Evolutionary conservation across 148 eudicot species (phyloP), one percentile per base, ranked within the genome.

Genomic region (Dianthus caryophyllus): DNA sequence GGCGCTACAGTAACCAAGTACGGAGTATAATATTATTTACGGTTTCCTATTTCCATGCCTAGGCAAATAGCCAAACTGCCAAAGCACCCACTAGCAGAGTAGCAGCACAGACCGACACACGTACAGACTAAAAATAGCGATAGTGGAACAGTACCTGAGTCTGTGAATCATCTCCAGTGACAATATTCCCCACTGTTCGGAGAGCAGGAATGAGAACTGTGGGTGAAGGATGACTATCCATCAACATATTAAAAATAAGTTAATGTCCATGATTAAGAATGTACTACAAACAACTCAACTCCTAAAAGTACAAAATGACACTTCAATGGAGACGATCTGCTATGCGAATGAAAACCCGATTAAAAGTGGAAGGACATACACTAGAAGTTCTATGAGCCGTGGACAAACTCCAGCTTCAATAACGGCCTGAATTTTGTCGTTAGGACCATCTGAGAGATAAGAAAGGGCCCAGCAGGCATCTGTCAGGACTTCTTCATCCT

Each of bases 381-480:
- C 70, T 51, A 92, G 84, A 67, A 92, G 90, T 84, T 87, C 85
- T 75, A 92, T 87, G 46, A 92, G 91, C 69, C 96, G 84, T 65
- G 77, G 84, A 68, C 94, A 92, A 53, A 89, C 96, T 67, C 90
- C 89, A 54, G 94, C 88, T 41, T 92, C 94, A 81, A 89, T 89
- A 55, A 92, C 97, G 31, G 96, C 87, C 81, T 92, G 97, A 73
- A 89, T 92, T 87, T 84, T 89, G 69, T 92, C 96, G 84, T 92
- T 92, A 49, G 94, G 85, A 11, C 97, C 97, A 74, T 92, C 94
- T 56, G 96, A 92, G 69, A 89, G 88, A 85, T 89, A 92, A 43
- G 97, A 91, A 51, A 91, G 97, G 46, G 96, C 97, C 96, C 97
- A 91, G 71, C 93, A 88, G 43, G 97, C 90, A 84, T 89, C 96